Conservation (phyloP, 2,329 filamentous ascomycete genomes). For the Hymenoscyphus linearis region DNA sequence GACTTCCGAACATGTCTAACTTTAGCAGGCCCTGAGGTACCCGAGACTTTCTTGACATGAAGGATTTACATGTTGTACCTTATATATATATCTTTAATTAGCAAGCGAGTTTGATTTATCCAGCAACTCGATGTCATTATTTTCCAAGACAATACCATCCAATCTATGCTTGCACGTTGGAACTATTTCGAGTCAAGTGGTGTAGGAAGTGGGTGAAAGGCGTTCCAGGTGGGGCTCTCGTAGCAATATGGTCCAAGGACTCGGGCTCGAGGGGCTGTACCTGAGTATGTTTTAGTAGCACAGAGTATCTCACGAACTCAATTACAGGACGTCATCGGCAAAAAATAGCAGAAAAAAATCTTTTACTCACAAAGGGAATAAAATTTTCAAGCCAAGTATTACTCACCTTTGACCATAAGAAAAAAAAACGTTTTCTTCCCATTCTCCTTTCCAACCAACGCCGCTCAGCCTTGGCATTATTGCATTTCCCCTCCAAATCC, state of each 20-base stretch:
- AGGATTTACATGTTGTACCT: neutral
- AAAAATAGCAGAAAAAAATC: neutral
- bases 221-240: no score
- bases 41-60: conserved; percentile 4
- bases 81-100: neutral
- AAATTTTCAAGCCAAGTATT: neutral
- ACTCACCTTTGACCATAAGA: neutral
- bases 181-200: no score
- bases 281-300: neutral
- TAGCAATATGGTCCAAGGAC: no score
- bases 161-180: no score
- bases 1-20: conserved; percentile 8
- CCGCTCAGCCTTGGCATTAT: neutral
- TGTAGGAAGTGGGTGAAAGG: no score
- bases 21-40: conserved; percentile 4
- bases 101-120: neutral
- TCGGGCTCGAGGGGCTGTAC: no score
- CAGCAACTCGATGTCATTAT: neutral
- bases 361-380: neutral
- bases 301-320: neutral
- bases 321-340: neutral
- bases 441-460: neutral
- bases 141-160: neutral
- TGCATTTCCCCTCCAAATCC: neutral
- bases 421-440: neutral